A percentile compares a stretch with the other conserved stretches of the same genome.
Conservation (phyloP, 805 yeast genomes). For the Wickerhamomyces sydowiorum region DNA sequence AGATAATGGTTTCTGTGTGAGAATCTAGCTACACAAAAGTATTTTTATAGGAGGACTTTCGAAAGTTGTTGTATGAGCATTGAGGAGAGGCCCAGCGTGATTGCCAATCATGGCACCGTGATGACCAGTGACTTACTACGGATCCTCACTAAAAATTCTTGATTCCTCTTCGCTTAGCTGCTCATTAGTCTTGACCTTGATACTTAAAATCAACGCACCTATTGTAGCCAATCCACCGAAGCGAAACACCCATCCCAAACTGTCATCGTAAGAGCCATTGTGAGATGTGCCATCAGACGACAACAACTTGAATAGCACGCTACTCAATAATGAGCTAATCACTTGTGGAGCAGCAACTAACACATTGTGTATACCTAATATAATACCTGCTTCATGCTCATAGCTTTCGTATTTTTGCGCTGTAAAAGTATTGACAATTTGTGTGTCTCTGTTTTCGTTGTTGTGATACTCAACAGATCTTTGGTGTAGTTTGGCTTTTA, state of each 20-base stretch:
- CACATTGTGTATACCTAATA: conserved; percentile 52
- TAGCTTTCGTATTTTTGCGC: conserved; percentile 29
- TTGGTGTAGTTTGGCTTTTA: conserved; percentile 28
- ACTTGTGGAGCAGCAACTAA: conserved; percentile 56
- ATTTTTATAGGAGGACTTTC: too few species aligned
- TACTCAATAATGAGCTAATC: conserved; percentile 41
- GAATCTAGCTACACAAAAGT: too few species aligned
- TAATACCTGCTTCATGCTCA: conserved; percentile 51
- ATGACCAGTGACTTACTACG: neutral
- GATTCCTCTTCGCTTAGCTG: conserved; percentile 29
- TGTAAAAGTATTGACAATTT: conserved; percentile 15
- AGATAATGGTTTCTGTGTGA: too few species aligned
- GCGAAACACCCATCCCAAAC: conserved; percentile 53
- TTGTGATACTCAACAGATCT: too few species aligned
- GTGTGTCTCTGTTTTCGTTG: too few species aligned
- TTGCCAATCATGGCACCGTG: too few species aligned
- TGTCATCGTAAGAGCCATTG: conserved; percentile 31
- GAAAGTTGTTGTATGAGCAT: too few species aligned
- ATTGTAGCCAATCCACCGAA: conserved; percentile 47
- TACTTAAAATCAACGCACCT: conserved; percentile 38
- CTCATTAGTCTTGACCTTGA: conserved; percentile 36
- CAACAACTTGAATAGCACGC: conserved; percentile 37
- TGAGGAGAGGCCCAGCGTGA: too few species aligned
- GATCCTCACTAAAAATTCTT: conserved; percentile 5
- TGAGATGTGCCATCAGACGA: conserved; percentile 14